Evolutionary conservation across 768 basidiomycete species (phyloP), one percentile per base, ranked within the genome.

Genomic region (Pholiota conissans): DNA sequence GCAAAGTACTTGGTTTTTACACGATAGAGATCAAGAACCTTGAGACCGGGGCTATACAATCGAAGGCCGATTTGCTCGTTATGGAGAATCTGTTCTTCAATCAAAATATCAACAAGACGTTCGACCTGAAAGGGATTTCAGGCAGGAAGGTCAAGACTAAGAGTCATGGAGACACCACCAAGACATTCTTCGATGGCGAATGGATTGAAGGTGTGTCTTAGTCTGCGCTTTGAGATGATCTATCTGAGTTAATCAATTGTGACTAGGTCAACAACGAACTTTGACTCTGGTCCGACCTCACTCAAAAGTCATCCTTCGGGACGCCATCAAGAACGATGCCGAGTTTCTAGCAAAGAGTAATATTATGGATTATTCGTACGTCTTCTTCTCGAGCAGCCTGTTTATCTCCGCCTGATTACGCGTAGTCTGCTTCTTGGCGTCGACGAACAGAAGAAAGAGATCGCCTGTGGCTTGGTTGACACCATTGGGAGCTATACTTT

Each of bases 361-460:
- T 60, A 90, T 93, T 63, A 92, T 93, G 89, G 91, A 94, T 66
- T 94, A 92, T 63, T 91, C 89, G 85, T 89, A 64, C 59, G 86
- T 75, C 22, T 5, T 11, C 16, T 54, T n/a, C 5, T 16, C n/a
- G n/a, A n/a, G 26, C n/a, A 26, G 27, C 34, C 26, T 50, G 45
- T 35, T 27, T 32, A 2, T 11, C 56, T 16, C 11, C 39, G 18
- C 51, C 6, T 55, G 37, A 14, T 47, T 45, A 24, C 27, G n/a
- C 14, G 13, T 48, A 89, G 87, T 8, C 79, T 93, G 22, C 76
- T 93, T 4, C 78, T 93, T 2, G 90, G 90, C 7, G 76, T 93
- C 8, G 87, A 91, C 61, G 79, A 84, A 52, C 78, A 81, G 55
- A 76, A 74, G 56, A 87, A 84, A 64, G 80, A 88, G 65, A 85